These are phyloP conservation scores for Leishmania major DNA, from an alignment of 208 protist species.

Conservation along the genomic window DNA sequence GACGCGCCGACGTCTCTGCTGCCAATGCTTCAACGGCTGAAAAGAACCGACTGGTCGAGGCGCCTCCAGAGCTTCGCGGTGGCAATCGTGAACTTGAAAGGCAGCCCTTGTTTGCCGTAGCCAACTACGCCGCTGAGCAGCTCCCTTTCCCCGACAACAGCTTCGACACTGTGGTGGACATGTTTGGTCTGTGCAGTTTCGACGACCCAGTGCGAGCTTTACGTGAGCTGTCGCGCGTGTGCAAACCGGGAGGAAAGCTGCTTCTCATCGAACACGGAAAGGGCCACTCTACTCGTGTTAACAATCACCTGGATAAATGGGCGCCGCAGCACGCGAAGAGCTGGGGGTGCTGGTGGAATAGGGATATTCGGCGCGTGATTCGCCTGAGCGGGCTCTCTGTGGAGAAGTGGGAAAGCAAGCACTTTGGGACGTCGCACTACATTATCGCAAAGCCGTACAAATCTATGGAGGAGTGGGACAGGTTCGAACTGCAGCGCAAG, in stretches of 20 bases:
- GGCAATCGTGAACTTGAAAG: constrained; percentile 8
- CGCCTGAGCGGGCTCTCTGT: constrained; percentile 69
- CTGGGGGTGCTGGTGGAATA: constrained; percentile 93
- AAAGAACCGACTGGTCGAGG: background rate
- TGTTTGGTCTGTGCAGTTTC: constrained; percentile 92
- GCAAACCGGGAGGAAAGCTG: constrained; percentile 85
- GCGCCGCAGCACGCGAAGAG: constrained; percentile 78
- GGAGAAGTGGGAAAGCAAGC: constrained; percentile 67
- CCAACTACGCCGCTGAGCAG: constrained; percentile 81
- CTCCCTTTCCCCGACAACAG: constrained; percentile 87
- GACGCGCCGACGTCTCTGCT: background rate
- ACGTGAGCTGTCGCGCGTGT: constrained; percentile 89
- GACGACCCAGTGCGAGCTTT: constrained; percentile 90
- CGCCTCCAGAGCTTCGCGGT: constrained; percentile 19
- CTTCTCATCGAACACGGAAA: constrained; percentile 90
- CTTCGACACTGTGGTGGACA: constrained; percentile 92
- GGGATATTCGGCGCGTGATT: constrained; percentile 77
- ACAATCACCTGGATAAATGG: constrained; percentile 87
- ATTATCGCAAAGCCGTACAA: constrained; percentile 86
- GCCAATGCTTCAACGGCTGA: background rate
- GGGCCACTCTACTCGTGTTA: constrained; percentile 64
- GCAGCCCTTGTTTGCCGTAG: constrained; percentile 69
- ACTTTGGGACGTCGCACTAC: constrained; percentile 91
- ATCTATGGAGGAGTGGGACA: constrained; percentile 73
- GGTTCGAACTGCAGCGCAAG: constrained; percentile 25